Conservation (phyloP, 2,329 filamentous ascomycete species). For the Colletotrichum navitas region DNA sequence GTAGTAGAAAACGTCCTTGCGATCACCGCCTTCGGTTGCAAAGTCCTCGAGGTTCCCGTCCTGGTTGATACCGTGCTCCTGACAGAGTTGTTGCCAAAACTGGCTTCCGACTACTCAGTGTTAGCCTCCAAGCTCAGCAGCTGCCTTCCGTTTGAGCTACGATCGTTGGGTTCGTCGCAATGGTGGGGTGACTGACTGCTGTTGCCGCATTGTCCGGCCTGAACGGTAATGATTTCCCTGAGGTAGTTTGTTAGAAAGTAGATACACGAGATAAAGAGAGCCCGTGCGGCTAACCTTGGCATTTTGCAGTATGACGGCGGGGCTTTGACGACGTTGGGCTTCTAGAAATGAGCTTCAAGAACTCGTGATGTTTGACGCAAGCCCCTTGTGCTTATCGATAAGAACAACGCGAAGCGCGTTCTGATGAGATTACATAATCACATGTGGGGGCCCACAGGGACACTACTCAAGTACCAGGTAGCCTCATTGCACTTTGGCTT, state of each 20-base stretch:
- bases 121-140: slow-evolving; percentile 47
- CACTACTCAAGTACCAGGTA: not conserved
- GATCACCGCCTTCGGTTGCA: slow-evolving; percentile 95
- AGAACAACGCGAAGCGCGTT: slow-evolving; percentile 36
- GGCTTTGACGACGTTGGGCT: slow-evolving; percentile 33
- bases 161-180: not conserved
- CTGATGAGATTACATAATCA: slow-evolving; percentile 15
- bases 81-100: slow-evolving; percentile 99
- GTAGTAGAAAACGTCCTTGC: slow-evolving; percentile 99
- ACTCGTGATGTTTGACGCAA: slow-evolving; percentile 41
- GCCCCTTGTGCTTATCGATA: slow-evolving; percentile 41
- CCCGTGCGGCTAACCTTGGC: slow-evolving; percentile 37
- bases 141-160: slow-evolving; percentile 1
- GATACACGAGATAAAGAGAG: not conserved
- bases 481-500: not conserved
- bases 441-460: not conserved
- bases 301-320: slow-evolving; percentile 32
- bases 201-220: slow-evolving; percentile 99
- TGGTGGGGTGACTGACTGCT: slow-evolving; percentile 79
- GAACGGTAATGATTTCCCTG: slow-evolving; percentile 99
- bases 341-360: slow-evolving; percentile 17
- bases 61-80: slow-evolving; percentile 97
- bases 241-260: not conserved
- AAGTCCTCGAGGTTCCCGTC: slow-evolving; percentile 98
- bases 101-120: slow-evolving; percentile 83